Base-by-base conservation (phyloP, 768 basidiomycete species). In the Crassisporium funariophilum region DNA sequence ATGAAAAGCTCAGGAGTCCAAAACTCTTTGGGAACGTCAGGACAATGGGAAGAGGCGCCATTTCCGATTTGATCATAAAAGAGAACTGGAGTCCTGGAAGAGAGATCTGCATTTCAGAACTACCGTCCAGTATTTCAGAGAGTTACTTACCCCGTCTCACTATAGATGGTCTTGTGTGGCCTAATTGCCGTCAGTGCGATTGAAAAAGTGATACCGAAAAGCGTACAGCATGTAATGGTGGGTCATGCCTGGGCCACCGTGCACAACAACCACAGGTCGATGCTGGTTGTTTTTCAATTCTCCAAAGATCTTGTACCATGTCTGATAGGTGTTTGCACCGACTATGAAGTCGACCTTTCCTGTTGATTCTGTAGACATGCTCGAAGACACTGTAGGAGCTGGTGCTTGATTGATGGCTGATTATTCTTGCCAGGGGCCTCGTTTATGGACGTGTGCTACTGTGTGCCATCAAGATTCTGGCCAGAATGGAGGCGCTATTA, bases 1-100 rank as follows among this genome's bases (percentile, higher is more conserved):
- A 77, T 64, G 64, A 82, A 81, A 10, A 82, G 67, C 39, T 73
- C 60, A 13, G 66, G 57, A 5, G 70, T 76, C 79, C 79, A 81
- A 62, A 83, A 82, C n/a, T 75, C 72, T 13, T 69, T 70, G 1
- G 63, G 68, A 45, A 76, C 79, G 53, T 77, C 75, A 3, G 58
- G 72, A n/a, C 78, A 66, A 52, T 78, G 77, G 11, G 79, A 78
- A 10, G 80, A 82, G 19, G 64, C 60, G 16, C 79, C 78, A 47
- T 65, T 70, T 10, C 80, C 81, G 33, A 83, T 52, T 54, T 82
- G 81, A 57, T 79, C 78, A 59, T 82, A 82, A 42, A 82, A 59
- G 25, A 83, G 54, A 52, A 82, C 70, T 15, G 79, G 78, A 37
- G 77, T 77, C 16, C 56, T 49, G 65, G 56, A 35, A 76, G 61